phyloP scores from a whole-genome alignment of 2,329 filamentous ascomycete species.

The Purpureocillium lavendulum region DNA sequence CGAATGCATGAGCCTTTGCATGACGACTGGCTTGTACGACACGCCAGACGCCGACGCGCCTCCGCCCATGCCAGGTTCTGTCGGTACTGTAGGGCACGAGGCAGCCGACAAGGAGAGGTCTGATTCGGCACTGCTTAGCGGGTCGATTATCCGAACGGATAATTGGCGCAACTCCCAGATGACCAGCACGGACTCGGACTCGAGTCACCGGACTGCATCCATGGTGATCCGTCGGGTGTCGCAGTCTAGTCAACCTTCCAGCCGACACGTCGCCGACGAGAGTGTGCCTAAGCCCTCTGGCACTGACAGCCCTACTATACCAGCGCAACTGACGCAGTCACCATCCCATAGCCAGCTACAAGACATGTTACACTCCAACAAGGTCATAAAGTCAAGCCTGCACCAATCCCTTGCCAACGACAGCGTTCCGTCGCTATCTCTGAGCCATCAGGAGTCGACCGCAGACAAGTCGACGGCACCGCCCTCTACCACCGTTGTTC shows the following conservation, averaged over 20 bases:
- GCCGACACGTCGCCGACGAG: conserved; percentile 35
- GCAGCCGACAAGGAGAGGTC: conserved; percentile 22
- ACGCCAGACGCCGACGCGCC: conserved; percentile 13
- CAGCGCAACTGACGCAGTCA: conserved; percentile 38
- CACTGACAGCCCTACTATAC: conserved; percentile 56
- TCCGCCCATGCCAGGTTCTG: conserved; percentile 12
- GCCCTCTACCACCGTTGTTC: conserved; percentile 7
- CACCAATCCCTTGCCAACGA: conserved; percentile 49
- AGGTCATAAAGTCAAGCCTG: conserved; percentile 45
- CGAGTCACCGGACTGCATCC: conserved; percentile 27
- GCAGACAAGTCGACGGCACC: conserved; percentile 27
- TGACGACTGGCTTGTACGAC: conserved; percentile 17
- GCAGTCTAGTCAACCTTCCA: conserved; percentile 43
- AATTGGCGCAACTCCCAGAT: conserved; percentile 47
- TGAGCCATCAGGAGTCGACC: conserved; percentile 40
- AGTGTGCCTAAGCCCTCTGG: conserved; percentile 24
- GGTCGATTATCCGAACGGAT: conserved; percentile 28
- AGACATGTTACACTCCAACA: conserved; percentile 53
- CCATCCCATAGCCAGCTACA: conserved; percentile 48
- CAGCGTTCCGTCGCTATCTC: conserved; percentile 44
- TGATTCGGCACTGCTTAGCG: conserved; percentile 32
- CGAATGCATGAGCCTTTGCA: conserved; percentile 65
- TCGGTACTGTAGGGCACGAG: conserved; percentile 15
- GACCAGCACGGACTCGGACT: conserved; percentile 35
- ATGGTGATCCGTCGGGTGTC: conserved; percentile 32